Percentiles rank a stretch among this genome's conserved stretches.
phyloP scores from a whole-genome alignment of 345 rosid species.

The Pistacia vera region DNA sequence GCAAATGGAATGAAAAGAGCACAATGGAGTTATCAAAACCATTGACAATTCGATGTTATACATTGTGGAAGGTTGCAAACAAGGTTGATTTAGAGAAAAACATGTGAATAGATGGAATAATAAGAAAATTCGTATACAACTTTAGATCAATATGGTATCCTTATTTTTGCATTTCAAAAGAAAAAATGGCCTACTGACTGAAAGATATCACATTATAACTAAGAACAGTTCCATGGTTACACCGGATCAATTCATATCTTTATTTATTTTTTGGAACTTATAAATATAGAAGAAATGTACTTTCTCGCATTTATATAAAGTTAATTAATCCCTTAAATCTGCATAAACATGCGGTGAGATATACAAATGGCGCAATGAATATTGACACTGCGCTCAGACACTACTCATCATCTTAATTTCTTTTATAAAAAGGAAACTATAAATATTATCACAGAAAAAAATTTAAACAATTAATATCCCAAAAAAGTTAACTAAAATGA shows the following conservation, averaged over 20 bases:
- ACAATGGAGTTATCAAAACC: no score
- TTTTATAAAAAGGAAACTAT: no score
- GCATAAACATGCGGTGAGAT: not conserved
- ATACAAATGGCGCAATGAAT: not conserved
- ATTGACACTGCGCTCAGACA: no score
- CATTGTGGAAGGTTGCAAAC: no score
- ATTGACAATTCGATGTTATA: no score
- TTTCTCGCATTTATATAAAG: not conserved
- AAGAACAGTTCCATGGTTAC: not conserved
- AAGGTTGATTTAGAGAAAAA: no score
- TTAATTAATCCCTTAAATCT: not conserved
- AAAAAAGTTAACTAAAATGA: not conserved
- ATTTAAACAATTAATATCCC: not conserved
- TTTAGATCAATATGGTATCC: not conserved
- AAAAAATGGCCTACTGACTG: not conserved
- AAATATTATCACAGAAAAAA: not conserved
- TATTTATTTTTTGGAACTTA: not conserved
- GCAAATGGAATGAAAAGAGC: no score
- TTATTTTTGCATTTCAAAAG: not conserved
- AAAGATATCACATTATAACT: not conserved
- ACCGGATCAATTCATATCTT: not conserved
- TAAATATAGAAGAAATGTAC: not conserved
- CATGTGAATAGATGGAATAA: not conserved
- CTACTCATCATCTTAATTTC: not conserved
- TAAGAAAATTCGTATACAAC: not conserved